Conservation (phyloP, 2,329 filamentous ascomycete species). For the Arthrobotrys musiformis region DNA sequence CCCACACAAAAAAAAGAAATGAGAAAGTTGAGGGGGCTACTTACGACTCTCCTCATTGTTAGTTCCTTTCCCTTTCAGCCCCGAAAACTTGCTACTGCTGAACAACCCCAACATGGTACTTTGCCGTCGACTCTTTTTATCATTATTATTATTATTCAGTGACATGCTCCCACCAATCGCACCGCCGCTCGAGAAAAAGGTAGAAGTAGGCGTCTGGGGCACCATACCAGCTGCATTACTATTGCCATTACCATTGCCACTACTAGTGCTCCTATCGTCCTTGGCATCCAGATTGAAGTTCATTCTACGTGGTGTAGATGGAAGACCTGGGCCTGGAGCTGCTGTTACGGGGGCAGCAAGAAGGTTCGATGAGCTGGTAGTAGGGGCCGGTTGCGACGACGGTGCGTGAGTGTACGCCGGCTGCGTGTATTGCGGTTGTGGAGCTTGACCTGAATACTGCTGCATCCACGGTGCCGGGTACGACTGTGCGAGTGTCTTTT, state of each 20-base stretch:
- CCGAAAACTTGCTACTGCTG: constrained; percentile 52
- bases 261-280: constrained; percentile 18
- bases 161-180: constrained; percentile 49
- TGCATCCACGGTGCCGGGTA: constrained; percentile 62
- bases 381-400: constrained; percentile 16
- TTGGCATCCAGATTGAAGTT: constrained; percentile 47
- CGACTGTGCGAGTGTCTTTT: constrained; percentile 56
- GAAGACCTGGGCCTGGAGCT: constrained; percentile 28
- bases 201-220: constrained; percentile 43
- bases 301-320: constrained; percentile 52
- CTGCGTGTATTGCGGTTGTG: neutral
- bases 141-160: constrained; percentile 30
- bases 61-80: constrained; percentile 42
- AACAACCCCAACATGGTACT: constrained; percentile 56
- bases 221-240: constrained; percentile 33
- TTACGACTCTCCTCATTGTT: constrained; percentile 54
- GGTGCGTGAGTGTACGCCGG: constrained; percentile 13
- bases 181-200: constrained; percentile 50
- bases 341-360: constrained; percentile 25
- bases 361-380: constrained; percentile 14
- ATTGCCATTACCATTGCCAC: constrained; percentile 10
- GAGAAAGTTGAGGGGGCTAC: no score
- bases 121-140: constrained; percentile 54
- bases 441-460: neutral
- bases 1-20: neutral